These are phyloP conservation scores for Trichoderma virens DNA, from an alignment of 495 filamentous ascomycete genomes.

Conservation along the genomic window DNA sequence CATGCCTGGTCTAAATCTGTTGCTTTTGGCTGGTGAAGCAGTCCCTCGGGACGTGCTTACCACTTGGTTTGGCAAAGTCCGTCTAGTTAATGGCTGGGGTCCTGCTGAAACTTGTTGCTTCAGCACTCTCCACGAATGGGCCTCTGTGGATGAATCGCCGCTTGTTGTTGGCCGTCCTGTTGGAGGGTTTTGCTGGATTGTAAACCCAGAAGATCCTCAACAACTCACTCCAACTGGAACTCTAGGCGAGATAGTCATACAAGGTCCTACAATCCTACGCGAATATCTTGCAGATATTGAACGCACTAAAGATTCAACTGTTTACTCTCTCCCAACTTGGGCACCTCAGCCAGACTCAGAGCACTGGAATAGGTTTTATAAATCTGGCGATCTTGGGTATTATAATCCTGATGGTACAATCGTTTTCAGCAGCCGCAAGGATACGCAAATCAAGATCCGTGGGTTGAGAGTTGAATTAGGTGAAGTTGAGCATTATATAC, in stretches of 20 bases:
- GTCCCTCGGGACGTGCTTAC: constrained; percentile 14
- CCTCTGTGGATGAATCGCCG: background rate
- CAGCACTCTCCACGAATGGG: constrained; percentile 3
- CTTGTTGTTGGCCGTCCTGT: background rate
- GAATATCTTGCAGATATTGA: constrained; percentile 33
- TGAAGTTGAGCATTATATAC: constrained; percentile 28
- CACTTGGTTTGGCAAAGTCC: constrained; percentile 17
- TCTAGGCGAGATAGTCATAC: constrained; percentile 42
- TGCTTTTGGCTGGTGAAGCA: constrained; percentile 39
- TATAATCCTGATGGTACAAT: constrained; percentile 11
- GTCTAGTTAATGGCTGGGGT: constrained; percentile 24
- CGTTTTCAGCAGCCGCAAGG: constrained; percentile 39
- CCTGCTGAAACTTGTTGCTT: constrained; percentile 7
- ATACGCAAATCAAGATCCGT: constrained; percentile 12
- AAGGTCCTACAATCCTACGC: constrained; percentile 44
- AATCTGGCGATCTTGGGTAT: constrained; percentile 14
- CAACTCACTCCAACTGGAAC: constrained; percentile 33
- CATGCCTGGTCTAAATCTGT: constrained; percentile 32
- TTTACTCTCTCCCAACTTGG: background rate
- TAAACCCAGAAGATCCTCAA: constrained; percentile 23
- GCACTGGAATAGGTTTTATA: constrained; percentile 6
- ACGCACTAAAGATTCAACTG: constrained; percentile 15
- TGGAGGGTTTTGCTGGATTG: constrained; percentile 6
- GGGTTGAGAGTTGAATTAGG: constrained; percentile 35
- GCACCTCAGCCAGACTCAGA: background rate